Conservation (phyloP, 1,139 yeast species). For the Scheffersomyces segobiensis region DNA sequence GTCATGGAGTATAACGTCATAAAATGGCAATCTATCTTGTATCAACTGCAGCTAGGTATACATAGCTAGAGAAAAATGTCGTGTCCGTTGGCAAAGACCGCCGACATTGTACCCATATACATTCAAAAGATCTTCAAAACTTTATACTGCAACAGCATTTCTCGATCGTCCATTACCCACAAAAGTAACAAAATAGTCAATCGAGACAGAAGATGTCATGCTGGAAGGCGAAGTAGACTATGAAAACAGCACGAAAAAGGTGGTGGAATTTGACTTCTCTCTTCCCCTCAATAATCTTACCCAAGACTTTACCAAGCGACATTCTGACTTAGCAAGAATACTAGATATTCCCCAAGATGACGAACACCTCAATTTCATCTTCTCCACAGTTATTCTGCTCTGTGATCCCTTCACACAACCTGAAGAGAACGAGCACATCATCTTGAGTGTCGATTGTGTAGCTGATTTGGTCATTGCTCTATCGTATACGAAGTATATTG, state of each 20-base stretch:
- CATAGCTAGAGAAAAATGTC: background rate
- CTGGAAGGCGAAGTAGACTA: constrained; percentile 21
- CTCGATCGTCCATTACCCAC: background rate
- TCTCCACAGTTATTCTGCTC: constrained; percentile 40
- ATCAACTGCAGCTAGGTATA: too few species aligned
- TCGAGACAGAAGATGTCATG: constrained; percentile 18
- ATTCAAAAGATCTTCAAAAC: background rate
- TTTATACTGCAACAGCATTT: constrained; percentile 2
- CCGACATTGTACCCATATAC: background rate
- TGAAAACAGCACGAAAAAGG: constrained; percentile 17
- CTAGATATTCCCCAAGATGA: constrained; percentile 21
- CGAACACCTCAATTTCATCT: constrained; percentile 18
- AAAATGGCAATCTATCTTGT: too few species aligned
- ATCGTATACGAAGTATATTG: constrained; percentile 17
- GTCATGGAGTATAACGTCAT: too few species aligned
- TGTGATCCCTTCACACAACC: constrained; percentile 74
- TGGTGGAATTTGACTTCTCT: constrained; percentile 28
- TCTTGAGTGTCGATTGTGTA: constrained; percentile 55
- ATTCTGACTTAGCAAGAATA: constrained; percentile 18
- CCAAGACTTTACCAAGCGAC: constrained; percentile 21
- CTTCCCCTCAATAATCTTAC: constrained; percentile 17
- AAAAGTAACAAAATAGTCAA: background rate
- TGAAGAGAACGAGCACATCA: constrained; percentile 51
- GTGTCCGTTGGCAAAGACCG: background rate
- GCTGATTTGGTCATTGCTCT: constrained; percentile 55